phyloP scores from a whole-genome alignment of 495 filamentous ascomycete species.

The Aspergillus sparsus region DNA sequence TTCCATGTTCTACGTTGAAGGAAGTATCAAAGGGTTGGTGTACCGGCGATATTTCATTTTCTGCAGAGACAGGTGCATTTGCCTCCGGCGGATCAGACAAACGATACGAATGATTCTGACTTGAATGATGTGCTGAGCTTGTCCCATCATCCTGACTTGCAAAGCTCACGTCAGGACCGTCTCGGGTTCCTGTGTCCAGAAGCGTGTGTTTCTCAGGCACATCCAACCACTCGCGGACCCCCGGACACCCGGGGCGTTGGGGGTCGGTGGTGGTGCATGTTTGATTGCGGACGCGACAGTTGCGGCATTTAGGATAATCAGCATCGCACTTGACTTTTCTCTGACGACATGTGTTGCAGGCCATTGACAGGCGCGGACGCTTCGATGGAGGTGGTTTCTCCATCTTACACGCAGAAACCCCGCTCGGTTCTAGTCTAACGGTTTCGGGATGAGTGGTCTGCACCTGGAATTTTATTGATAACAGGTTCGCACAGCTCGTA shows the following conservation, averaged over 20 bases:
- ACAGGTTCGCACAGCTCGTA: not conserved
- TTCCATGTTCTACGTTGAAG: constrained; percentile 18
- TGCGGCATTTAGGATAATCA: constrained; percentile 20
- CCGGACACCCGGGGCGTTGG: constrained; percentile 17
- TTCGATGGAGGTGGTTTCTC: constrained; percentile 16
- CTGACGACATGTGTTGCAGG: constrained; percentile 22
- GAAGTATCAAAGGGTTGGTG: constrained; percentile 20
- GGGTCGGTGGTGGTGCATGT: constrained; percentile 23
- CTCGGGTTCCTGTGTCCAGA: not conserved
- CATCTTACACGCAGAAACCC: constrained; percentile 6
- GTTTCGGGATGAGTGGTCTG: too few relatives aligned
- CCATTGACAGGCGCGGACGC: constrained; percentile 22
- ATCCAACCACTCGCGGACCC: constrained; percentile 21
- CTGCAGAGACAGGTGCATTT: not conserved
- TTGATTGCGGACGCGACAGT: constrained; percentile 20
- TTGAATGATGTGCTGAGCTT: not conserved
- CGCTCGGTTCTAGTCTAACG: not conserved
- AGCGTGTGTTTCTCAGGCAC: constrained; percentile 11
- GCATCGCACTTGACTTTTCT: constrained; percentile 25
- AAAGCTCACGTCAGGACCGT: not conserved
- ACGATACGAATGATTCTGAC: not conserved
- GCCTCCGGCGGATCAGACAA: not conserved
- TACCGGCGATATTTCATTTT: constrained; percentile 15
- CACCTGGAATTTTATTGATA: too few relatives aligned
- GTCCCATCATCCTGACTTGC: not conserved